Base-by-base conservation (phyloP, 2,329 filamentous ascomycete species). In the Anthostomella pinea region DNA sequence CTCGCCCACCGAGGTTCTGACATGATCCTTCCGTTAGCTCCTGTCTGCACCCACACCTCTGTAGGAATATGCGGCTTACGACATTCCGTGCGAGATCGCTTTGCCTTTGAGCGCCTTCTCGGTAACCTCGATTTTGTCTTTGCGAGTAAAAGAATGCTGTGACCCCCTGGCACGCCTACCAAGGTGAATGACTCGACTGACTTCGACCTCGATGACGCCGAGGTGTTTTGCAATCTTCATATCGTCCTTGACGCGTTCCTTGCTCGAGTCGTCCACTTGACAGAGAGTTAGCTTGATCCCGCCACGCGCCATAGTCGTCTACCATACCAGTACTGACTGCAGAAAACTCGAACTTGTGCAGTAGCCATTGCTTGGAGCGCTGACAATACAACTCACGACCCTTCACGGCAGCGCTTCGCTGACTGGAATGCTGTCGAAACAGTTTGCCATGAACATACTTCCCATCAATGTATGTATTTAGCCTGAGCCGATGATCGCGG, bases 41-140 rank as follows among this genome's bases (percentile, higher is more conserved):
- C 8, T 9, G 4, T 17, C 5, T 16, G 4, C n/a, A n/a, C n/a
- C n/a, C n/a, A n/a, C n/a, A n/a, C n/a, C n/a, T 10, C 4, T 2
- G 21, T 35, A 19, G n/a, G 23, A 4, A n/a, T 21, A 27, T 13
- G 24, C 21, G 14, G 46, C 51, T 33, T 33, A 62, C 60, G 45
- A 41, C 3, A 51, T 53, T n/a, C 56, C 54, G 20, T 63, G 59
- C 2, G 58, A 60, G 13, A 63, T 42, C 2, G 54, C 51, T 31
- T 47, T 52, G 9, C 60, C 60, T 28, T 63, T 62, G 9, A 62
- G 44, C 1, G 54, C 46, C 41, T 63, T 55, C 35, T 59, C 60
- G 2, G 54, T 36, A 1, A 64, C 35, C 29, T 57, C 49, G 6
- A 38, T 23, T 5, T 43, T 43, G 14, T 8, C 26, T 6, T 6